A percentile compares a stretch with the other conserved stretches of the same genome.
phyloP scores from a whole-genome alignment of 371 early-diverging fungal species.

The Saksenaea vasiformis region DNA sequence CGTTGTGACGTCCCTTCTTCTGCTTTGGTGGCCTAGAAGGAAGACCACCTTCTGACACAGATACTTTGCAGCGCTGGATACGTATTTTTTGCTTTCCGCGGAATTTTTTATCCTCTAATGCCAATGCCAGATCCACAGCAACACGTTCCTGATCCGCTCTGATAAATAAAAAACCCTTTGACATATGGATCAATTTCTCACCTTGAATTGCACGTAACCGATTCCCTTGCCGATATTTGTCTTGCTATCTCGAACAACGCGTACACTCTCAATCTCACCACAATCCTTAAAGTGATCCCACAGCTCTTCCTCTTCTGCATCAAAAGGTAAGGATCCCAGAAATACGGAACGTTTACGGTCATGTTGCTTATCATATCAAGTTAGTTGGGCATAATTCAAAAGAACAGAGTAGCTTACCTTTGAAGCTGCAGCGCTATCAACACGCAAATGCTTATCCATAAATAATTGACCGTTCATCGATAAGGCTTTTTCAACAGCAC shows the following conservation, averaged over 20 bases:
- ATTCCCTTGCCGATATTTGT: conserved; percentile 96
- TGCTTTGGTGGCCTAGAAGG: conserved; percentile 29
- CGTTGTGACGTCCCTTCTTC: conserved; percentile 9
- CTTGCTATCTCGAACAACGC: conserved; percentile 83
- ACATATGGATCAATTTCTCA: conserved; percentile 9
- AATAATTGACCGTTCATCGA: conserved; percentile 80
- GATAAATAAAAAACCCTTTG: background rate
- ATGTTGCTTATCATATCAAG: conserved; percentile 40
- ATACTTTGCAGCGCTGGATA: conserved; percentile 60
- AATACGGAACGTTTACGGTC: conserved; percentile 88
- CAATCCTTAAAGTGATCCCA: conserved; percentile 84
- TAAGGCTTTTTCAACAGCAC: conserved; percentile 65
- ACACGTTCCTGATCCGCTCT: conserved; percentile 51
- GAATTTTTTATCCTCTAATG: conserved; percentile 75
- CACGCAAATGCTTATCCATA: conserved; percentile 86
- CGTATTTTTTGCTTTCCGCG: conserved; percentile 60
- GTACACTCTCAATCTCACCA: conserved; percentile 84
- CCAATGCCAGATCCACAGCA: conserved; percentile 77
- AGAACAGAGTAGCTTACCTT: conserved; percentile 26
- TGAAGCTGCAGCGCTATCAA: conserved; percentile 68
- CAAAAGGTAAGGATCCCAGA: conserved; percentile 90
- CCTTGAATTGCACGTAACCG: conserved; percentile 81
- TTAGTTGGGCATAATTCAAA: background rate
- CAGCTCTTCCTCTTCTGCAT: conserved; percentile 83
- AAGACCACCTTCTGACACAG: conserved; percentile 45